Conservation (phyloP, 2,329 filamentous ascomycete genomes). For the Claviceps digitariae region DNA sequence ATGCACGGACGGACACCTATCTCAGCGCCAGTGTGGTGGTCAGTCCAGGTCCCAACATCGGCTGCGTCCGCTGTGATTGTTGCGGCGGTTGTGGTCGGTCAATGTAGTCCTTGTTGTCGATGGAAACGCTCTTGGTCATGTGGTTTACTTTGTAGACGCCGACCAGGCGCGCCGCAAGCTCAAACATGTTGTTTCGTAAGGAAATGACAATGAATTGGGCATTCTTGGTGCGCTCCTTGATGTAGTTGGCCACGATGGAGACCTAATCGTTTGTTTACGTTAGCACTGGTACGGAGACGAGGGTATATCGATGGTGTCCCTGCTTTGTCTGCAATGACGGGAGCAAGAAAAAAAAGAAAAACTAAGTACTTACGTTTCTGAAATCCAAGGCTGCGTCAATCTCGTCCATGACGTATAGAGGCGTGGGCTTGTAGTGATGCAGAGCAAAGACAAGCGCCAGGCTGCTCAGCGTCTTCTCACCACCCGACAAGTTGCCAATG, state of each 20-base stretch:
- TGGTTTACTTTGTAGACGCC: conserved; percentile 99
- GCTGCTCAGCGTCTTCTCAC: conserved; percentile 91
- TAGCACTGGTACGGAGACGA: background rate
- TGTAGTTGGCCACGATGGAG: conserved; percentile 95
- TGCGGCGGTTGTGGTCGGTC: conserved; percentile 22
- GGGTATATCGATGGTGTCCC: too few species aligned
- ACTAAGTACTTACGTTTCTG: conserved; percentile 64
- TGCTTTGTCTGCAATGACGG: too few species aligned
- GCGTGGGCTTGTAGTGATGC: conserved; percentile 96
- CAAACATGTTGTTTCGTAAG: conserved; percentile 98
- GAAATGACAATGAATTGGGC: conserved; percentile 99
- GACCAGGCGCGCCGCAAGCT: conserved; percentile 85
- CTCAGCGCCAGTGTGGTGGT: conserved; percentile 24
- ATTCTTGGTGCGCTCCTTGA: conserved; percentile 98
- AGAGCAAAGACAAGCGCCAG: conserved; percentile 94
- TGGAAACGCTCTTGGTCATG: conserved; percentile 88
- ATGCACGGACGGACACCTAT: conserved; percentile 7
- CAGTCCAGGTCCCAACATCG: conserved; percentile 10
- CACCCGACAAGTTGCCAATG: conserved; percentile 87
- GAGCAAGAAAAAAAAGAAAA: conserved; percentile 2
- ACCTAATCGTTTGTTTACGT: conserved; percentile 41
- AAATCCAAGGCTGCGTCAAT: conserved; percentile 98
- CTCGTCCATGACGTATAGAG: conserved; percentile 98
- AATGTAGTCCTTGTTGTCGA: conserved; percentile 74
- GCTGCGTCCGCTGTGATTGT: conserved; percentile 17